Conservation (phyloP, 768 basidiomycete species). For the Russula dissimulans region DNA sequence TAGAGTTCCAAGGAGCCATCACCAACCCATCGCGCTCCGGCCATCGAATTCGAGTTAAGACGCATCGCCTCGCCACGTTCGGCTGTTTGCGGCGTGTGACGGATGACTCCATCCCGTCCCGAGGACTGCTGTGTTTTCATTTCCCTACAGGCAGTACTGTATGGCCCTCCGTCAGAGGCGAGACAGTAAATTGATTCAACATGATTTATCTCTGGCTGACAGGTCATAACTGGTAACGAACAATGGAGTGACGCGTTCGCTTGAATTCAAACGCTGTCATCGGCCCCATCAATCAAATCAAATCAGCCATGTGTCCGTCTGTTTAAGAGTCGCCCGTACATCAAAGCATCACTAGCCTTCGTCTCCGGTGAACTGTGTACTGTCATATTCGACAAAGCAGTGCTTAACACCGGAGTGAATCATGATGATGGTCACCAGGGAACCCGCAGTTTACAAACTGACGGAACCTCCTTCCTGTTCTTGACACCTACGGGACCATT, state of each 20-base stretch:
- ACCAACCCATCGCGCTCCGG: background rate
- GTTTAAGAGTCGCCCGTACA: background rate
- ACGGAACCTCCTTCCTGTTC: background rate
- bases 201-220: background rate
- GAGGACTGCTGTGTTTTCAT: too few species aligned
- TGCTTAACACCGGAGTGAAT: background rate
- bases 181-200: too few species aligned
- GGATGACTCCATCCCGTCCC: background rate
- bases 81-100: slow-evolving; percentile 1
- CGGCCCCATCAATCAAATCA: slow-evolving; percentile 1
- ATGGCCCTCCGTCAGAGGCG: background rate
- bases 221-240: background rate
- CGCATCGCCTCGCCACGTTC: background rate
- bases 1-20: slow-evolving; percentile 51
- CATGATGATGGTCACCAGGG: slow-evolving; percentile 15
- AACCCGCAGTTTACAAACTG: background rate
- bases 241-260: background rate
- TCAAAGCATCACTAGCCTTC: background rate
- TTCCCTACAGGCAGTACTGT: background rate
- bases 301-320: background rate
- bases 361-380: background rate
- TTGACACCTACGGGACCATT: background rate
- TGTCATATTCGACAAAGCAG: background rate
- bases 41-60: background rate
- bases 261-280: background rate